These are phyloP conservation scores for Massarina eburnea DNA, from an alignment of 2,329 filamentous ascomycete species.

Conservation along the genomic window DNA sequence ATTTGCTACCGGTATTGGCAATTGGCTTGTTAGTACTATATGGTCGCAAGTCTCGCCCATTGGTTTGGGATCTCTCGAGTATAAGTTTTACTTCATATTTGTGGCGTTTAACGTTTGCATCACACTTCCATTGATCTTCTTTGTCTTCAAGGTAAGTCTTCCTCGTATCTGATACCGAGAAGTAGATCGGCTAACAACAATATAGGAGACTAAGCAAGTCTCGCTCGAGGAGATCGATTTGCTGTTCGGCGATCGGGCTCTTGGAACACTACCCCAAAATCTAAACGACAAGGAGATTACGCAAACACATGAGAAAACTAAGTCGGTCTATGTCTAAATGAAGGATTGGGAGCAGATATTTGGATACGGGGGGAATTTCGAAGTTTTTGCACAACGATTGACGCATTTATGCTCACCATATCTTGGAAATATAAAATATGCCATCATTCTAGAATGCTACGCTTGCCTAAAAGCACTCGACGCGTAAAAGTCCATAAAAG, in stretches of 20 bases:
- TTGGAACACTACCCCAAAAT: conserved; percentile 51
- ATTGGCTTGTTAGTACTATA: conserved; percentile 61
- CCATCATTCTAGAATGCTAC: too few relatives aligned
- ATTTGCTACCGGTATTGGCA: conserved; percentile 60
- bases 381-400: too few relatives aligned
- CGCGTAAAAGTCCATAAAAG: too few relatives aligned
- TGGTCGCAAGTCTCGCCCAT: conserved; percentile 62
- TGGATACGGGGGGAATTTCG: too few relatives aligned
- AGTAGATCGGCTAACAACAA: not conserved
- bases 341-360: too few relatives aligned
- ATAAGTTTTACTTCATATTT: conserved; percentile 62
- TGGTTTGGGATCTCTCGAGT: conserved; percentile 52
- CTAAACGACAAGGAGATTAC: conserved; percentile 32
- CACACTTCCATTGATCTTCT: conserved; percentile 51
- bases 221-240: conserved; percentile 61
- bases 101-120: conserved; percentile 52
- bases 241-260: conserved; percentile 56
- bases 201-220: conserved; percentile 45
- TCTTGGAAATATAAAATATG: too few relatives aligned
- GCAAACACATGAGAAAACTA: conserved; percentile 2
- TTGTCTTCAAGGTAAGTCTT: conserved; percentile 50
- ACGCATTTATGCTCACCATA: too few relatives aligned
- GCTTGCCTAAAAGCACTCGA: too few relatives aligned
- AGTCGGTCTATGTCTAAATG: not conserved
- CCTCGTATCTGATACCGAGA: not conserved